Base-by-base conservation (phyloP, 768 basidiomycete species). In the Chlorophyllum brunneum region DNA sequence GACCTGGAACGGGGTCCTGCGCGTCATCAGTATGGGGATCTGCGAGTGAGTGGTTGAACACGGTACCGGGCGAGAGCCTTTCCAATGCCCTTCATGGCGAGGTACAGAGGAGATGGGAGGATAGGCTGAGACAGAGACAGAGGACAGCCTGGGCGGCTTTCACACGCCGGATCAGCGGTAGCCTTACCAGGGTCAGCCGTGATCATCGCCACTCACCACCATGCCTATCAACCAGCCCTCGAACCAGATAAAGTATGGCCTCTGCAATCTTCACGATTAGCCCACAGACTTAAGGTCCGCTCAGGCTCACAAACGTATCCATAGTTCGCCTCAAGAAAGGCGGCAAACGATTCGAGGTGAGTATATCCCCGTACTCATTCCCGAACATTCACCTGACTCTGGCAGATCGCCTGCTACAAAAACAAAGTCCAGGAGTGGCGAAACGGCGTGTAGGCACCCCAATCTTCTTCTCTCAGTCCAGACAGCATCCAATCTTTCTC, bases 341-440 rank as follows among this genome's bases (percentile, higher is more conserved):
- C 40, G 97, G 97, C 36, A 98, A 98, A 70, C 85, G 97, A 43
- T 98, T 97, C 66, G 97, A 99, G 79, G 95, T 92, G 59, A 4
- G 51, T 22, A 3, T 45, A 4, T 30, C 18, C n/a, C 16, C 44
- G 59, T 8, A 66, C 29, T 18, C 48, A 0, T 33, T 11, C 16
- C 22, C 26, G 9, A 4, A 20, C 15, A 36, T 16, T 33, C 33
- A 8, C 29, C 20, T 26, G 15, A 15, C 16, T 5, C 7, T 30
- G 27, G 29, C 48, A 78, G 95, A 89, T 99, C 61, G 95, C 97
- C 31, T 97, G 94, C 69, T 99, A 98, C 76, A 95, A 98, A 77
- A 99, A 99, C 71, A 98, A 98, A 70, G 97, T 99, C 23, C 92
- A 95, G 60, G 95, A 97, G 67, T 99, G 86, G 82, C 76, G 97